These are phyloP conservation scores for Bruguiera sexangula DNA, from an alignment of 345 rosid genomes.

Conservation along the genomic window DNA sequence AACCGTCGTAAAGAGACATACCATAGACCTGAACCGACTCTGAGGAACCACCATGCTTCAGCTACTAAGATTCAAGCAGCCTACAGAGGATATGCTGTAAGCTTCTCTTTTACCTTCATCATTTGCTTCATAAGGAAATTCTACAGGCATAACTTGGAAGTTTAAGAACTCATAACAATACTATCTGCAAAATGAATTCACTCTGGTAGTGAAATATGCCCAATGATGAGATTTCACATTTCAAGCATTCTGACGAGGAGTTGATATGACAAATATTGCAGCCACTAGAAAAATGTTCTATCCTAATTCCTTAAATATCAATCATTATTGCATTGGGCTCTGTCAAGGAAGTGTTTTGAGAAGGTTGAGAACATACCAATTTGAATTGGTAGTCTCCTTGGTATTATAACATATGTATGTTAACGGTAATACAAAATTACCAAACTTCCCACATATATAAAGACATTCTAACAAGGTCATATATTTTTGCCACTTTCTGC, in stretches of 20 bases:
- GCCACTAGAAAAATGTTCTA: background rate
- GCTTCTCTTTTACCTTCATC: constrained; percentile 19
- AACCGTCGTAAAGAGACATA: constrained; percentile 44
- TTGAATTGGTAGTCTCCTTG: no score
- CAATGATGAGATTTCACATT: background rate
- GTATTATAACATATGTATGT: no score
- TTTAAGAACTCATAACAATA: background rate
- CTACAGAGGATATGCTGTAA: constrained; percentile 84
- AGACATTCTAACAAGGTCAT: no score
- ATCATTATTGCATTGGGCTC: no score
- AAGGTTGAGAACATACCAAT: no score
- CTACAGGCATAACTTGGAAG: background rate
- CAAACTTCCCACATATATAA: no score
- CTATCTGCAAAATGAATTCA: background rate
- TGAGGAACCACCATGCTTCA: constrained; percentile 50
- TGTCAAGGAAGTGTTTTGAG: no score
- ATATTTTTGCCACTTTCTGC: no score
- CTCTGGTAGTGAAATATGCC: background rate
- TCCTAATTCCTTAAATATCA: background rate
- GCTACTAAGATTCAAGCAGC: constrained; percentile 89
- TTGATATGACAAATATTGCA: background rate
- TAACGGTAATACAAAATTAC: no score
- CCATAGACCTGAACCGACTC: constrained; percentile 63
- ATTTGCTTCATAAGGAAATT: background rate
- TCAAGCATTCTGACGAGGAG: background rate